These are phyloP conservation scores for Setomelanomma holmii DNA, from an alignment of 2,329 filamentous ascomycete genomes.

Conservation along the genomic window DNA sequence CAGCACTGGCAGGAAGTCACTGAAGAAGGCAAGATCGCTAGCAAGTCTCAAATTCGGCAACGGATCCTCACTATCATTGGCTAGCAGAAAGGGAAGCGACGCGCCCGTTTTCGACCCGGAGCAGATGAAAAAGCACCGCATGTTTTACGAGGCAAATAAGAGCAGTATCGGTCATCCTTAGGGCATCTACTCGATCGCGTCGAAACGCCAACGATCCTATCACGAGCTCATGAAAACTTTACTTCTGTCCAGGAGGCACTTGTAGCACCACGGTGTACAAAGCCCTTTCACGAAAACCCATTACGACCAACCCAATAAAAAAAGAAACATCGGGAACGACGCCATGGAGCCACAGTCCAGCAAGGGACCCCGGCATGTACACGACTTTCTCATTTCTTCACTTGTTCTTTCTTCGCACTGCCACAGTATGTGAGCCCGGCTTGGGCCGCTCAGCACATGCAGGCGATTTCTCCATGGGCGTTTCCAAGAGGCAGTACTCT, in stretches of 20 bases:
- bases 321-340: not conserved
- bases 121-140: constrained; percentile 47
- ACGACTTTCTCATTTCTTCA: not conserved
- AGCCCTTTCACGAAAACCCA: constrained; percentile 6
- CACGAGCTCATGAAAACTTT: constrained; percentile 26
- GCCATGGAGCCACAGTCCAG: not conserved
- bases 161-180: constrained; percentile 10
- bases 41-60: constrained; percentile 41
- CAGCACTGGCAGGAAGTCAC: constrained; percentile 37
- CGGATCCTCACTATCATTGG: constrained; percentile 38
- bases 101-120: constrained; percentile 40
- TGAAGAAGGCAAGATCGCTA: constrained; percentile 48
- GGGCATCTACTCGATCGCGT: constrained; percentile 1
- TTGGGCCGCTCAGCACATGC: not conserved
- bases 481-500: constrained; percentile 32
- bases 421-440: not conserved
- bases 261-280: constrained; percentile 9
- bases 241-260: constrained; percentile 24
- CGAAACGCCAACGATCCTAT: constrained; percentile 7
- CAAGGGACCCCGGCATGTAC: not conserved
- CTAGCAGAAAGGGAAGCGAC: constrained; percentile 45
- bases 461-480: constrained; percentile 25
- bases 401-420: not conserved
- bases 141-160: constrained; percentile 41
- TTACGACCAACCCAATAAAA: not conserved